phyloP scores from a whole-genome alignment of 2,329 filamentous ascomycete genomes.

The Simplicillium aogashimaense region DNA sequence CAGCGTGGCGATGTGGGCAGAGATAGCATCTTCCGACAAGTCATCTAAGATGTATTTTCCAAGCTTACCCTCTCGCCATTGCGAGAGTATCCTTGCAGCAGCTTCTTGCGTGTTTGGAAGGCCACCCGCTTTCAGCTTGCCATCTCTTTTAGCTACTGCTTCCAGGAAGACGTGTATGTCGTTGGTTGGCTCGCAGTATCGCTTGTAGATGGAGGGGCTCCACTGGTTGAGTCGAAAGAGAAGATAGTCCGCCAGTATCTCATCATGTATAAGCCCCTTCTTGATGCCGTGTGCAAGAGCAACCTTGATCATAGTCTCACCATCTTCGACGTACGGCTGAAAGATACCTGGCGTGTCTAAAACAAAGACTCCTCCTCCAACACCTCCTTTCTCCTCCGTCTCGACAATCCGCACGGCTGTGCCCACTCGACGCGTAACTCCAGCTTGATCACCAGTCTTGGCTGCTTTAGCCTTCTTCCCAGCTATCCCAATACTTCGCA shows the following conservation, averaged over 20 bases:
- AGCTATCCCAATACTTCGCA: slow-evolving; percentile 55
- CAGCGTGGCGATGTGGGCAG: slow-evolving; percentile 33
- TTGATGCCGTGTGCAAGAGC: slow-evolving; percentile 85
- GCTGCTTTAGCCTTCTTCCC: slow-evolving; percentile 55
- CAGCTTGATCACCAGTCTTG: slow-evolving; percentile 75
- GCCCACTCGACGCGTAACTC: slow-evolving; percentile 77
- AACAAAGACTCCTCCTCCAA: slow-evolving; percentile 63
- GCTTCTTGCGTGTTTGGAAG: slow-evolving; percentile 60
- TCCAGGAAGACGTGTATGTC: slow-evolving; percentile 66
- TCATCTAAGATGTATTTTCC: slow-evolving; percentile 75
- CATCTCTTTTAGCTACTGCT: slow-evolving; percentile 62
- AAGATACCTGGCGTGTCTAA: slow-evolving; percentile 94
- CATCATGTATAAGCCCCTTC: slow-evolving; percentile 69
- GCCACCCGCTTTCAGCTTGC: slow-evolving; percentile 66
- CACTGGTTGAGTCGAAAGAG: slow-evolving; percentile 72
- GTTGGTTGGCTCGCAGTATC: slow-evolving; percentile 66
- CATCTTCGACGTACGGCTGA: slow-evolving; percentile 77
- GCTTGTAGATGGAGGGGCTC: slow-evolving; percentile 51
- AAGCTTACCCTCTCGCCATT: slow-evolving; percentile 69
- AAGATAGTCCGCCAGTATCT: slow-evolving; percentile 81
- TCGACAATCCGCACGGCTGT: slow-evolving; percentile 68
- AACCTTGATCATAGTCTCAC: slow-evolving; percentile 90
- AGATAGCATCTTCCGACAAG: slow-evolving; percentile 49
- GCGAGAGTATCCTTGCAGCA: slow-evolving; percentile 70
- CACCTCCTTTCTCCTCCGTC: slow-evolving; percentile 26